Evolutionary conservation across 352 stramenopile genomes (phyloP).

Genomic region (Phytophthora podocarpi): DNA sequence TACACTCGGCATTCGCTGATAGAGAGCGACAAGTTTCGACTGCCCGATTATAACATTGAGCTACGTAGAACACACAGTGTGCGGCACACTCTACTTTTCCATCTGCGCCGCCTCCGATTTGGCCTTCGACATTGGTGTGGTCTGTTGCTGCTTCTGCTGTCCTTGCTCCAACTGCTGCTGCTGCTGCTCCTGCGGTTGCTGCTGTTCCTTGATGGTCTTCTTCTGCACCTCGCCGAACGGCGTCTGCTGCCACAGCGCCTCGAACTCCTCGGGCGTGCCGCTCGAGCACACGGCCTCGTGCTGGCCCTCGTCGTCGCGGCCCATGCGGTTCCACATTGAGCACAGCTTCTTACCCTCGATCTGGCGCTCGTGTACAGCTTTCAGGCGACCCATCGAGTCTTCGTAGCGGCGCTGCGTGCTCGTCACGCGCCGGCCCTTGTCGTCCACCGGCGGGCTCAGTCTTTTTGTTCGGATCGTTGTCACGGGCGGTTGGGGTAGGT

Average conservation of each 20-base stretch:
- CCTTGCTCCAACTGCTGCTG: too few species aligned
- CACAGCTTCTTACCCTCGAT: conserved; percentile 49
- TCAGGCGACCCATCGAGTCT: conserved; percentile 62
- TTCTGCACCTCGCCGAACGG: conserved; percentile 65
- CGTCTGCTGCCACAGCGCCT: conserved; percentile 55
- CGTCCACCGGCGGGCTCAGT: conserved; percentile 20
- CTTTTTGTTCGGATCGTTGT: neutral
- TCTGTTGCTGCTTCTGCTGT: too few species aligned
- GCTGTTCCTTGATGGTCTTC: too few species aligned
- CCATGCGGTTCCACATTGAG: conserved; percentile 56
- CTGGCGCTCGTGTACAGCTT: conserved; percentile 62
- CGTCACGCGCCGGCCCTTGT: conserved; percentile 46
- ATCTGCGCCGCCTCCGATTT: too few species aligned
- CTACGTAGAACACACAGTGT: too few species aligned
- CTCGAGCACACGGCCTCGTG: conserved; percentile 43
- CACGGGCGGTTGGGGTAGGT: neutral
- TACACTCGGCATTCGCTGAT: too few species aligned
- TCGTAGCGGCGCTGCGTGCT: conserved; percentile 74
- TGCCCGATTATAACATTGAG: too few species aligned
- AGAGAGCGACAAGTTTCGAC: too few species aligned
- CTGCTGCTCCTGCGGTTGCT: too few species aligned
- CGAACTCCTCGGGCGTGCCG: conserved; percentile 50
- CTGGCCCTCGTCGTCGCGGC: conserved; percentile 46
- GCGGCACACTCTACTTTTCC: too few species aligned
- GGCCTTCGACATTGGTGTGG: too few species aligned